A percentile compares a stretch with the other conserved stretches of the same genome.
Evolutionary conservation across 495 filamentous ascomycete genomes (phyloP).

Genomic region (Neurospora sp.): DNA sequence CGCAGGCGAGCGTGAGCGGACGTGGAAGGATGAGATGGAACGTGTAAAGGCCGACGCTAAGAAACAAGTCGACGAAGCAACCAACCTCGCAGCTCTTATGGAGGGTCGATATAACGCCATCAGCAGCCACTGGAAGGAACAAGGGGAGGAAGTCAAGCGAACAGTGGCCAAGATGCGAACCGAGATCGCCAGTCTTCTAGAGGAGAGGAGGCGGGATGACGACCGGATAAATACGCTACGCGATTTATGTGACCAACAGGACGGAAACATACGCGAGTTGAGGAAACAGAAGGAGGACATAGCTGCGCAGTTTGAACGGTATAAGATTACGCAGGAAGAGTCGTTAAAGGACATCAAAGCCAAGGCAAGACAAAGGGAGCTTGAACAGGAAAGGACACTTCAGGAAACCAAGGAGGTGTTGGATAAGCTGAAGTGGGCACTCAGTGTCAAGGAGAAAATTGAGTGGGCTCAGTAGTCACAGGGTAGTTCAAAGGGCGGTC

Average conservation of each 20-base stretch:
- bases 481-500: not conserved
- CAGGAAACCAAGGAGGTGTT: conserved; percentile 52
- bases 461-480: conserved; percentile 34
- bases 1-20: conserved; percentile 50
- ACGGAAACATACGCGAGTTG: conserved; percentile 51
- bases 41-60: conserved; percentile 50
- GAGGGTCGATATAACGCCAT: conserved; percentile 65
- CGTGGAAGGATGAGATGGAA: conserved; percentile 53
- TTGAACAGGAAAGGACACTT: conserved; percentile 44
- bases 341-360: conserved; percentile 47
- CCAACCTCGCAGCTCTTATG: conserved; percentile 42
- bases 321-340: conserved; percentile 54
- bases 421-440: conserved; percentile 57
- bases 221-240: conserved; percentile 48
- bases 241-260: conserved; percentile 59
- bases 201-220: conserved; percentile 46
- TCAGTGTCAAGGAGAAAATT: conserved; percentile 52
- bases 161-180: conserved; percentile 44
- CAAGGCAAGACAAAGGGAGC: conserved; percentile 43
- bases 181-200: conserved; percentile 36
- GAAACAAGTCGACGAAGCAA: conserved; percentile 52
- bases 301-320: conserved; percentile 45
- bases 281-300: conserved; percentile 52
- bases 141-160: conserved; percentile 49
- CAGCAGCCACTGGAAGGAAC: conserved; percentile 51